Conservation (phyloP, 1,139 yeast genomes). For the Diutina catenulata region DNA sequence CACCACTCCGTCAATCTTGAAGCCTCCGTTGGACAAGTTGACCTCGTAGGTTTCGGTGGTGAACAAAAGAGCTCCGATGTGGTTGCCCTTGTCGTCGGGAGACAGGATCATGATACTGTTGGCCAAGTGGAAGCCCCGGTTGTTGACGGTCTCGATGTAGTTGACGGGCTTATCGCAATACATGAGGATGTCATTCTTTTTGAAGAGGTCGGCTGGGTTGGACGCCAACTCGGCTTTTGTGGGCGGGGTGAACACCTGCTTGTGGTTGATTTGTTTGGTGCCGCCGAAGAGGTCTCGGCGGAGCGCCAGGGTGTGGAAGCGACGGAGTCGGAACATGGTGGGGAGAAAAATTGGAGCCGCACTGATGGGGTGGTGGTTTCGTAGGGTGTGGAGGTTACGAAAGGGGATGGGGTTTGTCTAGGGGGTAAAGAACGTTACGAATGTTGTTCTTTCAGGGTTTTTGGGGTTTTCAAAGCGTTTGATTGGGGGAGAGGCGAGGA, state of each 20-base stretch:
- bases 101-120: slow-evolving; percentile 23
- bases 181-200: slow-evolving; percentile 33
- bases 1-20: slow-evolving; percentile 30
- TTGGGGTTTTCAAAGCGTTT: too few species aligned
- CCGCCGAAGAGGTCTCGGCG: slow-evolving; percentile 20
- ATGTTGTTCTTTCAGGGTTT: too few species aligned
- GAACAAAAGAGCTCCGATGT: slow-evolving; percentile 45
- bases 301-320: slow-evolving; percentile 6
- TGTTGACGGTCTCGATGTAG: slow-evolving; percentile 31
- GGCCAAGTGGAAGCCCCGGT: slow-evolving; percentile 30
- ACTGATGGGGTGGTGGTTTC: too few species aligned
- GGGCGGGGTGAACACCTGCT: slow-evolving; percentile 16
- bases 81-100: slow-evolving; percentile 32
- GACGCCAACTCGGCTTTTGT: slow-evolving; percentile 29
- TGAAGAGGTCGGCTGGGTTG: slow-evolving; percentile 34
- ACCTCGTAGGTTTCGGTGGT: slow-evolving; percentile 57
- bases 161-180: slow-evolving; percentile 32
- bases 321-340: too few species aligned
- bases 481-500: too few species aligned
- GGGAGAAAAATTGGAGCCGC: too few species aligned
- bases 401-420: too few species aligned
- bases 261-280: slow-evolving; percentile 12
- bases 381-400: too few species aligned
- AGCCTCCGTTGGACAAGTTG: slow-evolving; percentile 29
- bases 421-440: too few species aligned